phyloP scores from a whole-genome alignment of 2,329 filamentous ascomycete genomes.

The Fusarium setosum region DNA sequence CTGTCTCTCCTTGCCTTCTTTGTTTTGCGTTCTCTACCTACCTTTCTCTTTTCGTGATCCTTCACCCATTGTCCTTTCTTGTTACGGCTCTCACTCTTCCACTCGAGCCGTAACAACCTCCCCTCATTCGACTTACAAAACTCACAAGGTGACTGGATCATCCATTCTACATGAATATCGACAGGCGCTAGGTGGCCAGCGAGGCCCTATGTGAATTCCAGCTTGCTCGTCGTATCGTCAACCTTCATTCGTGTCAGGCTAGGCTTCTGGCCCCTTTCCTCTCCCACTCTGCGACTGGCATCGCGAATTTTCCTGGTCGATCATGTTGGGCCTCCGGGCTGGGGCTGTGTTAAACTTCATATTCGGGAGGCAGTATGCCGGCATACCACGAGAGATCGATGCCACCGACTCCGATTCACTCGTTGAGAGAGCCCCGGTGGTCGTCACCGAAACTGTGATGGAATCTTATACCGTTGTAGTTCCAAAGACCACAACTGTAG shows the following conservation, averaged over 20 bases:
- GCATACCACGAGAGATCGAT: slow-evolving; percentile 54
- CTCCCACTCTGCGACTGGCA: slow-evolving; percentile 39
- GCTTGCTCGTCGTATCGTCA: slow-evolving; percentile 23
- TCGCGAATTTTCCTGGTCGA: slow-evolving; percentile 50
- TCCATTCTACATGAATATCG: slow-evolving; percentile 42
- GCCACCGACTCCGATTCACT: slow-evolving; percentile 27
- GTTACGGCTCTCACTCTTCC: slow-evolving; percentile 4
- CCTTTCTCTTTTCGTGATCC: slow-evolving; percentile 12
- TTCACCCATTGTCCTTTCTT: slow-evolving; percentile 28
- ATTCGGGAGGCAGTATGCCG: slow-evolving; percentile 64
- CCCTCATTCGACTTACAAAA: slow-evolving; percentile 17
- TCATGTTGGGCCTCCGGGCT: slow-evolving; percentile 54
- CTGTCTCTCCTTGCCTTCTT: slow-evolving; percentile 31
- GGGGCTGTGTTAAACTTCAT: slow-evolving; percentile 63
- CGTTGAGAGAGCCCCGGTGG: slow-evolving; percentile 24
- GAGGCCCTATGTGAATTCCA: slow-evolving; percentile 36
- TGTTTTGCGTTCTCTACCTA: slow-evolving; percentile 26
- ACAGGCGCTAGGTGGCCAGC: slow-evolving; percentile 39
- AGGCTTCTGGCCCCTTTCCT: slow-evolving; percentile 16
- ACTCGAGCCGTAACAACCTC: slow-evolving; percentile 13
- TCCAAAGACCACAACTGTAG: slow-evolving; percentile 29
- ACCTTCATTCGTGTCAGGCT: slow-evolving; percentile 20
- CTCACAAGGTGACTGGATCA: slow-evolving; percentile 39
- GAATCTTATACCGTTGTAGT: slow-evolving; percentile 25
- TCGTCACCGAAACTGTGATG: slow-evolving; percentile 33